Evolutionary conservation across 140 eudicot species (phyloP).

Genomic region (Erigeron philadelphicus): DNA sequence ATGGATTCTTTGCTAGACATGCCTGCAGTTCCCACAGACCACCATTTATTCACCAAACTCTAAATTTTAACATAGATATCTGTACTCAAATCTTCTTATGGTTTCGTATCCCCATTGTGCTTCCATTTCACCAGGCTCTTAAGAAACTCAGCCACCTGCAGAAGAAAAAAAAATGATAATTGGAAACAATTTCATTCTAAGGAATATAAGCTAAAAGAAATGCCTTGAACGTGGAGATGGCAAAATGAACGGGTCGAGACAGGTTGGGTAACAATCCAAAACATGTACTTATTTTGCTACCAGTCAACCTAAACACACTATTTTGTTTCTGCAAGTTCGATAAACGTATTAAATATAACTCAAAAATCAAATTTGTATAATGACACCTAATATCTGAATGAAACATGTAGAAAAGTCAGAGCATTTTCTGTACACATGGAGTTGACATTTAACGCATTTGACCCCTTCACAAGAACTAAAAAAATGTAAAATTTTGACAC

Average conservation of each 20-base stretch:
- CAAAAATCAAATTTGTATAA: background rate
- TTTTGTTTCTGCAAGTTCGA: background rate
- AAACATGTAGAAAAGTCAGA: background rate
- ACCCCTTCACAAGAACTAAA: background rate
- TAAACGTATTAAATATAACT: background rate
- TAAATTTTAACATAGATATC: constrained; percentile 18
- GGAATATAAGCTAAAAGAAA: background rate
- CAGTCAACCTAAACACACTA: background rate
- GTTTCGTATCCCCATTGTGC: constrained; percentile 21
- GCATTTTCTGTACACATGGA: background rate
- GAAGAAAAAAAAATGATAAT: background rate
- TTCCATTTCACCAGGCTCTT: constrained; percentile 53
- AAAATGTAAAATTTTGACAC: background rate
- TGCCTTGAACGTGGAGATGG: background rate
- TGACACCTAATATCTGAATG: background rate
- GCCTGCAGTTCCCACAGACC: constrained; percentile 40
- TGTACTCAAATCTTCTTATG: constrained; percentile 20
- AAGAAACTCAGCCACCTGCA: constrained; percentile 51
- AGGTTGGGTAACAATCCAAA: background rate
- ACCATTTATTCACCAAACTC: constrained; percentile 27
- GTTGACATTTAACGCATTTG: background rate
- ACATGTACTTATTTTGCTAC: background rate
- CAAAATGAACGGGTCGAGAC: background rate
- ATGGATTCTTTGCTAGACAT: constrained; percentile 22
- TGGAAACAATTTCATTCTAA: background rate